Conservation (phyloP, 2,329 filamentous ascomycete species). For the Colletotrichum sidae region DNA sequence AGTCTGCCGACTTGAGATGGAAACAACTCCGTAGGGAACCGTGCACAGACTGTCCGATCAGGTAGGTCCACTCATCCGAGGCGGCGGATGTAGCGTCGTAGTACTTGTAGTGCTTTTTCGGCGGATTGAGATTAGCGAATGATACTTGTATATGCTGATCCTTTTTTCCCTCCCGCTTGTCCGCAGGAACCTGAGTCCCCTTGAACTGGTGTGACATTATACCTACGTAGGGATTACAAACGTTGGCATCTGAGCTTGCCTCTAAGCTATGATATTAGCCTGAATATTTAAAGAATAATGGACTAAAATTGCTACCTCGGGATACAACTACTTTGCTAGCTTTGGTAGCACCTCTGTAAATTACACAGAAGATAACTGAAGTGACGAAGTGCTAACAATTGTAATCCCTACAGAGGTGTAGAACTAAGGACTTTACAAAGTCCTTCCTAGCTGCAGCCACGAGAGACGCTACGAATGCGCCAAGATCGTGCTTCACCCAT, state of each 20-base stretch:
- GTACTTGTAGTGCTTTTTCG: constrained; percentile 77
- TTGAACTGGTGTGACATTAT: constrained; percentile 74
- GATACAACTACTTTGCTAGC: too few species aligned
- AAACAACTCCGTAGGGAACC: constrained; percentile 75
- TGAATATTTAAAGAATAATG: too few species aligned
- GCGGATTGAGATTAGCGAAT: constrained; percentile 64
- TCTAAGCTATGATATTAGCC: too few species aligned
- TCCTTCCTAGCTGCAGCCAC: constrained; percentile 73
- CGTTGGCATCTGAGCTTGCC: too few species aligned
- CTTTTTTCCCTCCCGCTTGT: not conserved
- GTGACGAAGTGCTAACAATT: too few species aligned
- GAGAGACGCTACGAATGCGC: constrained; percentile 69
- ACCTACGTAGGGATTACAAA: too few species aligned
- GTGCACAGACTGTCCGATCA: constrained; percentile 50
- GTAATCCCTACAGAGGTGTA: constrained; percentile 42
- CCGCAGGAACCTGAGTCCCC: constrained; percentile 47
- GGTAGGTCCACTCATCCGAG: constrained; percentile 53
- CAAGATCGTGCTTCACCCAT: constrained; percentile 76
- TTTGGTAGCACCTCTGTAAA: too few species aligned
- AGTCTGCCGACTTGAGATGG: constrained; percentile 74
- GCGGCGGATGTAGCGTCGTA: constrained; percentile 67
- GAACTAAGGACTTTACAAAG: constrained; percentile 69
- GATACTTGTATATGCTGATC: constrained; percentile 63
- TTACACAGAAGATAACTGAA: too few species aligned
- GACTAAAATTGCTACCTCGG: too few species aligned